Percentiles rank a stretch among this genome's conserved stretches.
These are phyloP conservation scores for Baorangia bicolor DNA, from an alignment of 768 basidiomycete genomes.

Conservation along the genomic window DNA sequence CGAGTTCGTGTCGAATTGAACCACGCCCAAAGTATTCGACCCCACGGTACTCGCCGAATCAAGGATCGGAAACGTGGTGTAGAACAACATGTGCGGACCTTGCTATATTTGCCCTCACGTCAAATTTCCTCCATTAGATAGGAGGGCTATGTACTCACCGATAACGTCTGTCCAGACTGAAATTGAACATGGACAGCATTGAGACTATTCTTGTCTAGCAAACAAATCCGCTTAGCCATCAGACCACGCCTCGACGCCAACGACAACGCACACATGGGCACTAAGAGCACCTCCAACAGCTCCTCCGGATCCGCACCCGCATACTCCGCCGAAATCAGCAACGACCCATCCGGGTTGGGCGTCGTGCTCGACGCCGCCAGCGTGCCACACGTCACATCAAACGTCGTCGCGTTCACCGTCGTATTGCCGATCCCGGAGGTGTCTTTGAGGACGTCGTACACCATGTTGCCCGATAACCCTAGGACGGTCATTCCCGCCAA, in stretches of 20 bases:
- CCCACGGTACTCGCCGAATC: neutral
- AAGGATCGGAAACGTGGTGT: neutral
- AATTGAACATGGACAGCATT: neutral
- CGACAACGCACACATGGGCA: neutral
- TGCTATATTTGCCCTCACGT: neutral
- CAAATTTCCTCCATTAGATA: neutral
- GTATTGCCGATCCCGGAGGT: neutral
- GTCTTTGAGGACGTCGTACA: neutral
- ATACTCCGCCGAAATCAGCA: neutral
- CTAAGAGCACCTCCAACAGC: neutral
- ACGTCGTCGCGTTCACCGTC: neutral
- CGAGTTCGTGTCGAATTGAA: neutral
- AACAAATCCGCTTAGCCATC: neutral
- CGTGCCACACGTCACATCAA: neutral
- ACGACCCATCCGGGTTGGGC: neutral
- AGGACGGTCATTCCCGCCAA: neutral
- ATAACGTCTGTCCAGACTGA: neutral
- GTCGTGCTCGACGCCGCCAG: neutral
- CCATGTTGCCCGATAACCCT: neutral
- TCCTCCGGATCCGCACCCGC: neutral
- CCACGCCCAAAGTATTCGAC: neutral
- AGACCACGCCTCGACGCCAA: neutral
- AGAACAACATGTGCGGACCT: neutral
- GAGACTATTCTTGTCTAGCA: neutral
- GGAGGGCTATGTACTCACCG: neutral